Evolutionary conservation across 257 asterid genomes (phyloP).

Genomic region (Dorcoceras hygrometricum): DNA sequence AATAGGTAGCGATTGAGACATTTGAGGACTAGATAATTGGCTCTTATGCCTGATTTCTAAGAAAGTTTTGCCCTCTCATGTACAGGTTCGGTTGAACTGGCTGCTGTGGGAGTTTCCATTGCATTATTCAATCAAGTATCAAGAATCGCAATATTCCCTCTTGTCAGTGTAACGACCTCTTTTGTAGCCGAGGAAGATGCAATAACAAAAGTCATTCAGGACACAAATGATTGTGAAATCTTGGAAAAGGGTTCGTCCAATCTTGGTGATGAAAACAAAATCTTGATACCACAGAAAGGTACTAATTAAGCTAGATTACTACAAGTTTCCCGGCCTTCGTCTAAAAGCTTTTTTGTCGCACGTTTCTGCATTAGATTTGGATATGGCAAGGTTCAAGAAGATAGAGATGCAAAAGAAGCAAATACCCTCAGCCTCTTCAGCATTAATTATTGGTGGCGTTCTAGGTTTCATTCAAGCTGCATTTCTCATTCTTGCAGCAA

Average conservation of each 20-base stretch:
- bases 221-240: conserved; percentile 28
- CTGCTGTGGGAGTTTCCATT: conserved; percentile 73
- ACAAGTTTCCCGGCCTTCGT: background rate
- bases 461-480: conserved; percentile 69
- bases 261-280: conserved; percentile 40
- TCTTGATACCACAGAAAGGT: conserved; percentile 48
- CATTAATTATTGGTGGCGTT: conserved; percentile 54
- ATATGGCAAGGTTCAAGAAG: conserved; percentile 21
- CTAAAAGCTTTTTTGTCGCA: background rate
- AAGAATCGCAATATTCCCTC: conserved; percentile 62
- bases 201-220: conserved; percentile 16
- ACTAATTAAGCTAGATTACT: background rate
- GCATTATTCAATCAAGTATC: conserved; percentile 74
- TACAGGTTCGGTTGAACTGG: conserved; percentile 61
- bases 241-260: conserved; percentile 27
- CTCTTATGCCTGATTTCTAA: too few relatives aligned
- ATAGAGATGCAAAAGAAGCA: conserved; percentile 39
- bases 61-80: background rate
- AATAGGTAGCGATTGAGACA: conserved; percentile 41
- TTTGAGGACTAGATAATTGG: too few relatives aligned
- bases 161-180: conserved; percentile 68
- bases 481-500: conserved; percentile 50
- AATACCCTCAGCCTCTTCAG: conserved; percentile 76
- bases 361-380: conserved; percentile 26
- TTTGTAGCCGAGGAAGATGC: conserved; percentile 72